Conservation (phyloP, 208 protist genomes). For the Balamuthia mandrillaris region DNA sequence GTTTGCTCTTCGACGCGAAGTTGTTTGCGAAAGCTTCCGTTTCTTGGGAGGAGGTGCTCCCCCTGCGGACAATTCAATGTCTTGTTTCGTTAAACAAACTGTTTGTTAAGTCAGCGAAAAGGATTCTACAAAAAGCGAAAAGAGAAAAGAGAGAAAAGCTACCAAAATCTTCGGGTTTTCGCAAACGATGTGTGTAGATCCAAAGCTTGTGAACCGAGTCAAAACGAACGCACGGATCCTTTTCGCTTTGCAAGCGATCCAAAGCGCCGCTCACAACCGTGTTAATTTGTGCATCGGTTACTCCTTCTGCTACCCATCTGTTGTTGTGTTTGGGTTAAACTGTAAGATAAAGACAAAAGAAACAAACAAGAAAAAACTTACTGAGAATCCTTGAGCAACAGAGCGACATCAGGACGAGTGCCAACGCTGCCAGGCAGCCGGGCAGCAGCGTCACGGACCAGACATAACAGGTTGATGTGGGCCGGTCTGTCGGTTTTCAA, state of each 20-base stretch:
- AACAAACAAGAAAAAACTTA: constrained; percentile 10
- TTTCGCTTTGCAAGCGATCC: constrained; percentile 41
- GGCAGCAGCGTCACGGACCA: constrained; percentile 40
- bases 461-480: constrained; percentile 32
- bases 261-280: constrained; percentile 40
- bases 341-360: not conserved
- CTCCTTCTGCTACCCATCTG: constrained; percentile 33
- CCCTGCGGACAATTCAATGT: too few relatives aligned
- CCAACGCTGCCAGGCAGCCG: constrained; percentile 42
- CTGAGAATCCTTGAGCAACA: constrained; percentile 47
- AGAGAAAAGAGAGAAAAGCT: too few relatives aligned
- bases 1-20: too few relatives aligned
- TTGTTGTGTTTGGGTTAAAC: not conserved
- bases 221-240: constrained; percentile 44
- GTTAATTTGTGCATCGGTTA: constrained; percentile 19
- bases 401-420: constrained; percentile 38
- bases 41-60: too few relatives aligned
- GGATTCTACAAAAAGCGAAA: too few relatives aligned
- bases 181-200: constrained; percentile 33
- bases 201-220: constrained; percentile 48
- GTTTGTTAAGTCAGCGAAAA: too few relatives aligned
- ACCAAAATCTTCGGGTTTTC: constrained; percentile 31
- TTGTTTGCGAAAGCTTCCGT: too few relatives aligned
- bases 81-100: too few relatives aligned
- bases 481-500: constrained; percentile 39